Base-by-base conservation (phyloP, 2,329 filamentous ascomycete species). In the Penicillium expansum region DNA sequence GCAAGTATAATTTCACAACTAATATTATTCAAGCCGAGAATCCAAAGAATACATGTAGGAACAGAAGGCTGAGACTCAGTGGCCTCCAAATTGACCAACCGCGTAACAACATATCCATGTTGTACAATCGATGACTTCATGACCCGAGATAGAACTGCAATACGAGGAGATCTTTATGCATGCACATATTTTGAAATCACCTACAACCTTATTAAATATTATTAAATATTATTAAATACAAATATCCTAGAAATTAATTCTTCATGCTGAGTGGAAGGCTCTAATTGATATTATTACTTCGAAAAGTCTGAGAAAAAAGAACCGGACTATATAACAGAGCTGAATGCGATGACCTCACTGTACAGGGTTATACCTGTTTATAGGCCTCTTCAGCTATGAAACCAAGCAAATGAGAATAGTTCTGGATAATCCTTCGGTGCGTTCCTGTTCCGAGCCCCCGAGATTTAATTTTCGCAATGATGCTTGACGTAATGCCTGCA, bases 401-500 rank as follows among this genome's bases (percentile, higher is more conserved):
- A 30, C 20, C 14, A 16, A 42, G 27, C 5, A 14, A 8, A 32
- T n/a, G 13, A 32, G 14, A 20, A 7, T 2, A 10, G 1, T 1
- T 5, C 32, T 9, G 16, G 1, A 30, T 30, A 16, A 35, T 35
- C 5, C 27, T 30, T 49, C 45, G 44, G 52, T 30, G 8, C 32
- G 10, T 54, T 33, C 27, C 48, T 16, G 29, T 49, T 39, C 61
- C 59, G 62, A 62, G 16, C 20, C n/a, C 55, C 52, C 60, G 52
- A 58, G 16, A 49, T 39, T 22, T 39, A 24, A 13, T 30, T 54
- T 41, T 22, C 11, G 41, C 18, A 22, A 47, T 55, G 58, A 58
- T 56, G 27, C 41, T 62, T 64, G 62, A 64, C 62, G 62, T 64
- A 62, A 64, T 53, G 3, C 16, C 42, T 50, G 39, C 48, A 44